Conservation (phyloP, 495 filamentous ascomycete genomes). For the Podospora conica region DNA sequence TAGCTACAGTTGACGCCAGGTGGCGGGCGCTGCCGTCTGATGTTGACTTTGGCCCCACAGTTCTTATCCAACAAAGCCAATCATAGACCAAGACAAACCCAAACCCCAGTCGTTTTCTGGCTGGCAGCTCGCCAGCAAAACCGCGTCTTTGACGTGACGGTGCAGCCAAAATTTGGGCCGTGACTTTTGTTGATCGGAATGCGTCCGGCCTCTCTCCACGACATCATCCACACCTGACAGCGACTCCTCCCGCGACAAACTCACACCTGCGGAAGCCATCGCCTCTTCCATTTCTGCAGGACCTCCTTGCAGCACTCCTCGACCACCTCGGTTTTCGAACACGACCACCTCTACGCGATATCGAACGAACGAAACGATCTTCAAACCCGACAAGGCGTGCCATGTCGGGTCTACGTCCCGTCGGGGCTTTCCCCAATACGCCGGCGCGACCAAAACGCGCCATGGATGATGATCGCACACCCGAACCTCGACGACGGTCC, state of each 20-base stretch:
- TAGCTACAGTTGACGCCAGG: neutral
- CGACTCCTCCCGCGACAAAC: neutral
- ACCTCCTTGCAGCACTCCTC: neutral
- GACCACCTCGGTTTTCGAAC: neutral
- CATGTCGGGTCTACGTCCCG: slow-evolving; percentile 36
- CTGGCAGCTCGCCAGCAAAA: neutral
- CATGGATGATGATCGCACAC: slow-evolving; percentile 5
- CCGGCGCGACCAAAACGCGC: slow-evolving; percentile 20
- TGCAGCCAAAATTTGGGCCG: slow-evolving; percentile 13
- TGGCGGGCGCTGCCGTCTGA: neutral
- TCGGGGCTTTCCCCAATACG: slow-evolving; percentile 41
- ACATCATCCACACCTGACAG: neutral
- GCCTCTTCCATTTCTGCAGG: neutral
- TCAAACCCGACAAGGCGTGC: slow-evolving; percentile 36
- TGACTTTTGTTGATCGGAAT: slow-evolving; percentile 14
- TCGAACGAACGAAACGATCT: neutral
- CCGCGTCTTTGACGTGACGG: slow-evolving; percentile 27
- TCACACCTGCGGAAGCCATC: neutral
- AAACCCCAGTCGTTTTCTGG: neutral
- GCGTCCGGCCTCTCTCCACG: slow-evolving; percentile 12
- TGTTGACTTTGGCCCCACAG: neutral
- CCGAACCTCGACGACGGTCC: slow-evolving; percentile 6
- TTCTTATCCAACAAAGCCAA: neutral
- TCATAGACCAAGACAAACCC: neutral
- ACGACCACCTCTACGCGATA: neutral